These are phyloP conservation scores for Verticillium alfalfae DNA, from an alignment of 2,329 filamentous ascomycete genomes.

Conservation along the genomic window DNA sequence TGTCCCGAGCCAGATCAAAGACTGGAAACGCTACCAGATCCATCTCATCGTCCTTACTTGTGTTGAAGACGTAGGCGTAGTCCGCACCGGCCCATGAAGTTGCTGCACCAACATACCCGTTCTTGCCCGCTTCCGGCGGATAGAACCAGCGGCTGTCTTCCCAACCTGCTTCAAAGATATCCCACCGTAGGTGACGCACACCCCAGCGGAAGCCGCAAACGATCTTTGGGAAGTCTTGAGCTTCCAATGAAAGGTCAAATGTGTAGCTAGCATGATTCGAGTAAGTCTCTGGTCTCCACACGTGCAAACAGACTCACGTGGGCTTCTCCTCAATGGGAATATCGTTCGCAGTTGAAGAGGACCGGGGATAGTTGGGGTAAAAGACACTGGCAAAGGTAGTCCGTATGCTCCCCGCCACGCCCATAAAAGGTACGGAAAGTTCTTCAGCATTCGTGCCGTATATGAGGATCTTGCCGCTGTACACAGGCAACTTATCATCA, in stretches of 20 bases:
- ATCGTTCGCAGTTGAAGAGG: neutral
- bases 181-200: slow-evolving; percentile 5
- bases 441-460: slow-evolving; percentile 31
- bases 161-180: slow-evolving; percentile 32
- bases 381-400: slow-evolving; percentile 4
- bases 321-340: slow-evolving; percentile 5
- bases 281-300: neutral
- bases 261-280: slow-evolving; percentile 1
- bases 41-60: slow-evolving; percentile 3
- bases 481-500: slow-evolving; percentile 29
- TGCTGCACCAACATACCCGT: slow-evolving; percentile 29
- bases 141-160: slow-evolving; percentile 32
- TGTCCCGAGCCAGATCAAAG: neutral
- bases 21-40: slow-evolving; percentile 3
- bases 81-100: slow-evolving; percentile 6
- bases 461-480: slow-evolving; percentile 37
- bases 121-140: slow-evolving; percentile 28
- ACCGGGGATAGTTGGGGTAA: neutral
- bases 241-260: slow-evolving; percentile 3
- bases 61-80: neutral
- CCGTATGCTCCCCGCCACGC: slow-evolving; percentile 5
- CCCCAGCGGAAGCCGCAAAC: slow-evolving; percentile 5
- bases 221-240: slow-evolving; percentile 8
- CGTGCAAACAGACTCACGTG: neutral
- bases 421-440: slow-evolving; percentile 33